A percentile compares a stretch with the other conserved stretches of the same genome.
Conservation (phyloP, 2,329 filamentous ascomycete species). For the Trichophaea hybrida region DNA sequence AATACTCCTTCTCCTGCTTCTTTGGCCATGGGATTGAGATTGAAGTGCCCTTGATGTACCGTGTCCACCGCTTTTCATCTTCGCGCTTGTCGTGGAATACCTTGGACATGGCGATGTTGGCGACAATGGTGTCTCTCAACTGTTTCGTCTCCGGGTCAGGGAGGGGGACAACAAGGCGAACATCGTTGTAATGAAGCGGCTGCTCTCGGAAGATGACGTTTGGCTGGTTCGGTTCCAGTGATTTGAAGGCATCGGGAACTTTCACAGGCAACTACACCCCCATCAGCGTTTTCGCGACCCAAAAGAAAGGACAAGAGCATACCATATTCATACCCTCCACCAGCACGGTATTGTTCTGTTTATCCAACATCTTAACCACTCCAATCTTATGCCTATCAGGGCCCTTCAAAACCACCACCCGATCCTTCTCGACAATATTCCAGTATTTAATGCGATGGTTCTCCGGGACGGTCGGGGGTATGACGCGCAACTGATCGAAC, state of each 20-base stretch:
- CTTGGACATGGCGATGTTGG: conserved; percentile 46
- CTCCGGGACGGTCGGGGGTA: conserved; percentile 26
- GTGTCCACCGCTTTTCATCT: conserved; percentile 39
- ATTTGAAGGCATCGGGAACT: conserved; percentile 31
- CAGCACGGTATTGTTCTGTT: conserved; percentile 42
- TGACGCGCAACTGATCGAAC: conserved; percentile 21
- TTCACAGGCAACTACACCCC: conserved; percentile 33
- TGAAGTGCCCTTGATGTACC: conserved; percentile 56
- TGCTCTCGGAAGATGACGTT: conserved; percentile 30
- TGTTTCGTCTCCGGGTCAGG: conserved; percentile 49
- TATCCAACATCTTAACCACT: conserved; percentile 43
- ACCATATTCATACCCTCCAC: conserved; percentile 52
- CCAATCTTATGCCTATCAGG: conserved; percentile 74
- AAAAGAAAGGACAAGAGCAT: conserved; percentile 23
- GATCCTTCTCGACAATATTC: conserved; percentile 54
- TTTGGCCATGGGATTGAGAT: conserved; percentile 60
- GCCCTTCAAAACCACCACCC: conserved; percentile 68
- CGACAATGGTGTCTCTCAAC: conserved; percentile 61
- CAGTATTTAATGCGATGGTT: conserved; percentile 41
- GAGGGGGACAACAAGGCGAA: conserved; percentile 71
- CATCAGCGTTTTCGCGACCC: conserved; percentile 1
- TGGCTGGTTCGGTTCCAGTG: conserved; percentile 1
- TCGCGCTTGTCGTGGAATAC: conserved; percentile 40
- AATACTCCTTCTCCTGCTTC: conserved; percentile 36
- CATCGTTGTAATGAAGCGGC: conserved; percentile 51